Evolutionary conservation across 805 yeast species (phyloP).

Genomic region (Sugiyamaella smithiae): DNA sequence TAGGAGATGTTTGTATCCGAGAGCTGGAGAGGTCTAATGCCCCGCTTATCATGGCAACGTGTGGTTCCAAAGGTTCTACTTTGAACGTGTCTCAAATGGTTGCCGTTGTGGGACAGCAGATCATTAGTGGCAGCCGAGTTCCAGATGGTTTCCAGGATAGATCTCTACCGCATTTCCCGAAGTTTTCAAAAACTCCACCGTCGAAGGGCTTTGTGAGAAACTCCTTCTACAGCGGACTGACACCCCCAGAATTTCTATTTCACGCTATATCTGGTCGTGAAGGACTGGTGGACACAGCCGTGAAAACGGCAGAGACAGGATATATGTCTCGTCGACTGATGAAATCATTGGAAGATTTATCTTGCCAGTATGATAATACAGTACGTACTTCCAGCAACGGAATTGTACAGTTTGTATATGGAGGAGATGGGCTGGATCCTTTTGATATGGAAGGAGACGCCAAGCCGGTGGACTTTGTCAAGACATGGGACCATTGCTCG

Average conservation of each 20-base stretch:
- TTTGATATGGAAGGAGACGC: conserved; percentile 99
- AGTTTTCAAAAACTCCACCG: conserved; percentile 94
- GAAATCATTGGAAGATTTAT: conserved; percentile 96
- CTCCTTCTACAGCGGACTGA: conserved; percentile 88
- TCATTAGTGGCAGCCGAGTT: conserved; percentile 97
- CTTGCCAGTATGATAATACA: conserved; percentile 88
- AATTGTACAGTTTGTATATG: conserved; percentile 95
- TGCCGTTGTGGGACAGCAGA: conserved; percentile 99
- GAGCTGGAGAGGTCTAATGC: conserved; percentile 90
- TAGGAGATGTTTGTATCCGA: conserved; percentile 94
- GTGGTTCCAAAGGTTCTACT: conserved; percentile 98
- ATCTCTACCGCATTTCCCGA: conserved; percentile 93
- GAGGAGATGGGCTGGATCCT: conserved; percentile 98
- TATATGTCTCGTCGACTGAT: conserved; percentile 96
- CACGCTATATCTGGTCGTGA: conserved; percentile 99
- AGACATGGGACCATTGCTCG: conserved; percentile 92
- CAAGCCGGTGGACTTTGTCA: conserved; percentile 83
- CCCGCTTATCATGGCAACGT: conserved; percentile 97
- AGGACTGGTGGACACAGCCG: conserved; percentile 99
- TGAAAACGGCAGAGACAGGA: conserved; percentile 98
- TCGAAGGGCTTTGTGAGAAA: conserved; percentile 97
- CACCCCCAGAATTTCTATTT: conserved; percentile 96
- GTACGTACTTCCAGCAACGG: conserved; percentile 95
- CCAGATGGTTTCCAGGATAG: conserved; percentile 99
- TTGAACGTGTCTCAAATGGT: conserved; percentile 99